phyloP scores from a whole-genome alignment of 345 rosid species.

The Eucalyptus urophylla region DNA sequence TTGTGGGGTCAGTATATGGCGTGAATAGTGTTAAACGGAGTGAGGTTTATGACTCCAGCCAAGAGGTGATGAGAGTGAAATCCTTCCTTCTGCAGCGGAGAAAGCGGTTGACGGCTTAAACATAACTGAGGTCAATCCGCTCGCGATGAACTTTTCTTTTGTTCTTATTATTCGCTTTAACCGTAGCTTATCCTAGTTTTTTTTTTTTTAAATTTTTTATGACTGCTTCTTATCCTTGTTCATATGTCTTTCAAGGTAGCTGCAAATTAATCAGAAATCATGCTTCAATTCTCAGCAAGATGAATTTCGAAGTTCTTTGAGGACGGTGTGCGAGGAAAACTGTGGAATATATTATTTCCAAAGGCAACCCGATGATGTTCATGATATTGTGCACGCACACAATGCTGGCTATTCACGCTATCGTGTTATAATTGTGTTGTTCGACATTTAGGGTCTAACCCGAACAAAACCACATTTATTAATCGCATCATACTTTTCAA shows the following conservation, averaged over 20 bases:
- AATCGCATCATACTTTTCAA: not conserved
- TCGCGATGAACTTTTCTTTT: not conserved
- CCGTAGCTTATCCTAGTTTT: not conserved
- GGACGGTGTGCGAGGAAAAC: not conserved
- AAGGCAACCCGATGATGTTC: not conserved
- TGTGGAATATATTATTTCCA: not conserved
- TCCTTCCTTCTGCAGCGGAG: not conserved
- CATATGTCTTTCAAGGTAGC: not conserved
- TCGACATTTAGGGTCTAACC: not conserved
- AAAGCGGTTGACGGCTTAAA: not conserved
- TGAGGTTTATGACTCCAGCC: not conserved
- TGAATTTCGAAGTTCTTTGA: not conserved
- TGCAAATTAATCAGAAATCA: not conserved
- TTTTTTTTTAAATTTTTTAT: no score
- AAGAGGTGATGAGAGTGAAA: not conserved
- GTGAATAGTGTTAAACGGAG: no score
- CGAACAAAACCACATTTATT: fast-evolving
- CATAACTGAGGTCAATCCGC: not conserved
- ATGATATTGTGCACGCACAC: fast-evolving
- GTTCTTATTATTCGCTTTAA: not conserved
- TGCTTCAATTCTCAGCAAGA: not conserved
- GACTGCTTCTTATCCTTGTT: not conserved
- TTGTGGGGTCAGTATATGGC: no score
- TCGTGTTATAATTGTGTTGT: not conserved
- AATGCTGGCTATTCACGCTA: not conserved